A percentile compares a stretch with the other conserved stretches of the same genome.
phyloP scores from a whole-genome alignment of 495 filamentous ascomycete genomes.

The Oleoguttula mirabilis region DNA sequence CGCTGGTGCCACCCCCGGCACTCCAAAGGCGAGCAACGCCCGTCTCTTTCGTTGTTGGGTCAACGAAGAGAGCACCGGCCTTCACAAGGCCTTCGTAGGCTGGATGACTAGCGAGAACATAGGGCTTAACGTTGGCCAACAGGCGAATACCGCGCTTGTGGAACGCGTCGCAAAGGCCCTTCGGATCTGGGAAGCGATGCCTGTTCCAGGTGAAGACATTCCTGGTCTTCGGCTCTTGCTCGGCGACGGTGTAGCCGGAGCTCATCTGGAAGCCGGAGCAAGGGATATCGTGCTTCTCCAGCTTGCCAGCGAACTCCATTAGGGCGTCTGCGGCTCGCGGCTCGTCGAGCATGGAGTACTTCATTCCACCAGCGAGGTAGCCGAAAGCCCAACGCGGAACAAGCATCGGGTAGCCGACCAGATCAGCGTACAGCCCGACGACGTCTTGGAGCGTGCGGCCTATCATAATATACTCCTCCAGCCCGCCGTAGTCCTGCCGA shows the following conservation, averaged over 20 bases:
- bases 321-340: conserved; percentile 47
- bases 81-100: conserved; percentile 45
- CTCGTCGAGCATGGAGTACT: conserved; percentile 53
- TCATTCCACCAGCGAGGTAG: conserved; percentile 57
- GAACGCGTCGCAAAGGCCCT: conserved; percentile 46
- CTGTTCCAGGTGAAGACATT: conserved; percentile 63
- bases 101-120: conserved; percentile 51
- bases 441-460: conserved; percentile 52
- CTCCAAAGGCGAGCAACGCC: conserved; percentile 55
- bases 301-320: conserved; percentile 46
- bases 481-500: conserved; percentile 54
- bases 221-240: conserved; percentile 50
- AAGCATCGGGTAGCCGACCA: conserved; percentile 51
- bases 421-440: conserved; percentile 49
- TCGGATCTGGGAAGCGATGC: conserved; percentile 52
- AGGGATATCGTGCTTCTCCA: conserved; percentile 52
- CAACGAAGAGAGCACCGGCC: conserved; percentile 46
- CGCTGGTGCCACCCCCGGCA: conserved; percentile 53
- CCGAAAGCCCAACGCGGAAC: conserved; percentile 58
- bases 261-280: conserved; percentile 62
- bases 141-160: conserved; percentile 51
- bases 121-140: conserved; percentile 61
- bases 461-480: conserved; percentile 58
- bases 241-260: conserved; percentile 57
- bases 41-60: conserved; percentile 40